These are phyloP conservation scores for Hypsizygus ulmarius DNA, from an alignment of 1,284 basidiomycete species.

Conservation along the genomic window DNA sequence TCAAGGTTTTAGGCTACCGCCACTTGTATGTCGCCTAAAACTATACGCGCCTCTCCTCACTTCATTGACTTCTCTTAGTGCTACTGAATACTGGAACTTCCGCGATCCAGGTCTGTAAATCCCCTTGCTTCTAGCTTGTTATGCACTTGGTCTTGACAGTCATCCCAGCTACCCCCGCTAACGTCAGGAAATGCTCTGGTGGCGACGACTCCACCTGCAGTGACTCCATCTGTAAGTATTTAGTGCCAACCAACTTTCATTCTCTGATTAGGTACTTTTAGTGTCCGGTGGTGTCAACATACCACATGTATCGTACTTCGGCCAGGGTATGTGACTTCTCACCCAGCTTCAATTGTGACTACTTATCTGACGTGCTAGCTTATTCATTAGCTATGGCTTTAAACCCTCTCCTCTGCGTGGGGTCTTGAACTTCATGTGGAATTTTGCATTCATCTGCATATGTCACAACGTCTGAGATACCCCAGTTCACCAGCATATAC, in stretches of 20 bases:
- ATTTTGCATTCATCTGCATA: background rate
- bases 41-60: background rate
- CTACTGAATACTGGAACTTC: constrained; percentile 46
- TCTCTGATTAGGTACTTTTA: constrained; percentile 13
- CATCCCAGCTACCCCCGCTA: constrained; percentile 27
- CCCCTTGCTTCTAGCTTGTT: background rate
- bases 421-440: constrained; percentile 1
- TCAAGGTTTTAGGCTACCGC: constrained; percentile 35
- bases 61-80: constrained; percentile 25
- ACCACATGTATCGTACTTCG: constrained; percentile 41
- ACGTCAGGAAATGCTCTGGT: constrained; percentile 35
- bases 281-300: constrained; percentile 42
- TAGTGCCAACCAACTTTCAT: background rate
- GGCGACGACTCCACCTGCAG: constrained; percentile 42
- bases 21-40: constrained; percentile 38
- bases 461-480: background rate
- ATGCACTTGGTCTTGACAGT: no score
- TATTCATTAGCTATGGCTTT: constrained; percentile 19
- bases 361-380: background rate
- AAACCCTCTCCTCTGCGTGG: constrained; percentile 23
- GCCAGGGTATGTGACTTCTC: constrained; percentile 31
- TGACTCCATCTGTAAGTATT: constrained; percentile 36
- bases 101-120: constrained; percentile 28
- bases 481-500: no score
- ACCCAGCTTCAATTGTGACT: background rate